Percentiles rank a stretch among this genome's conserved stretches.
Conservation (phyloP, 257 asterid genomes). For the Solanum paucissectum region DNA sequence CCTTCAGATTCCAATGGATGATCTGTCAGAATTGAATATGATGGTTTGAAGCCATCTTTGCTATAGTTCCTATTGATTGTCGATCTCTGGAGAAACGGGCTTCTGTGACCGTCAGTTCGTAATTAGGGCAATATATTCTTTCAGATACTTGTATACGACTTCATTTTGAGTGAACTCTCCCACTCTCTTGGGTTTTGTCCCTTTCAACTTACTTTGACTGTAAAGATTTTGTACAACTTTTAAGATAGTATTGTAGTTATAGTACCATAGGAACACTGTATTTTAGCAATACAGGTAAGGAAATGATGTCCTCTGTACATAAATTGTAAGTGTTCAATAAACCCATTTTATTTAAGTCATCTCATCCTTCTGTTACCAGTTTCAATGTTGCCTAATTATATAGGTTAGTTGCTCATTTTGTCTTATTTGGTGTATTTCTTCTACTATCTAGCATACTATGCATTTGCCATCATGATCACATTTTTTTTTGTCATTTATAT, state of each 20-base stretch:
- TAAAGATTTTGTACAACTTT: constrained; percentile 54
- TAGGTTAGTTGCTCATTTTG: not conserved
- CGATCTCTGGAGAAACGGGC: constrained; percentile 21
- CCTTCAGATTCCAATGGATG: constrained; percentile 87
- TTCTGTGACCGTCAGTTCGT: constrained; percentile 26
- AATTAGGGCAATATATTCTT: constrained; percentile 44
- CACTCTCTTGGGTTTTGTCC: constrained; percentile 28
- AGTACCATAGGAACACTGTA: constrained; percentile 39
- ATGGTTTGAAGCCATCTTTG: constrained; percentile 50
- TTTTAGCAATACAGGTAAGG: constrained; percentile 62
- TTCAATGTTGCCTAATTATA: not conserved
- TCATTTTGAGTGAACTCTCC: constrained; percentile 35
- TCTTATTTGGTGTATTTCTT: not conserved
- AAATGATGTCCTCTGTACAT: constrained; percentile 59
- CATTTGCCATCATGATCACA: not conserved
- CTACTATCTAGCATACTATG: not conserved
- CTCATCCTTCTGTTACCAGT: not conserved
- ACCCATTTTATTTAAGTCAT: constrained; percentile 12
- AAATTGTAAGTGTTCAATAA: constrained; percentile 47
- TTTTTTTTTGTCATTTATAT: not conserved
- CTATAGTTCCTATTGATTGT: constrained; percentile 43
- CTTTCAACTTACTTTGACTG: constrained; percentile 45
- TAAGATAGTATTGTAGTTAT: constrained; percentile 36
- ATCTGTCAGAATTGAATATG: constrained; percentile 73
- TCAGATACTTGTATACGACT: constrained; percentile 40